These are phyloP conservation scores for Hypholoma sublateritium DNA, from an alignment of 768 basidiomycete species.

Conservation along the genomic window DNA sequence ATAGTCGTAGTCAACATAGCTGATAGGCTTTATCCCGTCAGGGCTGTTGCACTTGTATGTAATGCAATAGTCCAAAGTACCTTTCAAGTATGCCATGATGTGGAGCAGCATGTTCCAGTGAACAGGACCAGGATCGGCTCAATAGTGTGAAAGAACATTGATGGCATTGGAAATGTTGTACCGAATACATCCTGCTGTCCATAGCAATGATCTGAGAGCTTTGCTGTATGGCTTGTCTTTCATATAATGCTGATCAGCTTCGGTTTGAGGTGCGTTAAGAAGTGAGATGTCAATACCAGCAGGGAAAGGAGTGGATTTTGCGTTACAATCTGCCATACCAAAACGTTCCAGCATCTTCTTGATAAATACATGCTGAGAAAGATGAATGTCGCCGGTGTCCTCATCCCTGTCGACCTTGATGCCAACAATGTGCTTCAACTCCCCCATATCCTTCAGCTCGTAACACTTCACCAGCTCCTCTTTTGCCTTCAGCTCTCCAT, in stretches of 20 bases:
- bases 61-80: constrained; percentile 14
- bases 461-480: constrained; percentile 14
- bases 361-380: constrained; percentile 8
- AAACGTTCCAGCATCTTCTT: constrained; percentile 9
- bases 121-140: constrained; percentile 19
- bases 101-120: constrained; percentile 16
- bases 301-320: constrained; percentile 10
- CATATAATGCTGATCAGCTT: constrained; percentile 3
- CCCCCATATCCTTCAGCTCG: constrained; percentile 5
- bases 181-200: constrained; percentile 19
- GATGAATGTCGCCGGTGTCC: not conserved
- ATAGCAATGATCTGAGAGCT: constrained; percentile 21
- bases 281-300: constrained; percentile 2
- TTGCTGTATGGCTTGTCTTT: constrained; percentile 5
- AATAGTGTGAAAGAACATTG: constrained; percentile 15
- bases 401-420: constrained; percentile 10
- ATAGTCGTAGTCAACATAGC: constrained; percentile 16
- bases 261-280: not conserved
- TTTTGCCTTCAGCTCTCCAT: constrained; percentile 5
- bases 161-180: constrained; percentile 22
- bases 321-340: constrained; percentile 10
- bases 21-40: constrained; percentile 1
- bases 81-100: constrained; percentile 20
- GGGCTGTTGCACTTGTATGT: constrained; percentile 8
- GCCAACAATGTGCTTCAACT: constrained; percentile 7